Conservation (phyloP, 2,329 filamentous ascomycete genomes). For the Trichoderma sp. region DNA sequence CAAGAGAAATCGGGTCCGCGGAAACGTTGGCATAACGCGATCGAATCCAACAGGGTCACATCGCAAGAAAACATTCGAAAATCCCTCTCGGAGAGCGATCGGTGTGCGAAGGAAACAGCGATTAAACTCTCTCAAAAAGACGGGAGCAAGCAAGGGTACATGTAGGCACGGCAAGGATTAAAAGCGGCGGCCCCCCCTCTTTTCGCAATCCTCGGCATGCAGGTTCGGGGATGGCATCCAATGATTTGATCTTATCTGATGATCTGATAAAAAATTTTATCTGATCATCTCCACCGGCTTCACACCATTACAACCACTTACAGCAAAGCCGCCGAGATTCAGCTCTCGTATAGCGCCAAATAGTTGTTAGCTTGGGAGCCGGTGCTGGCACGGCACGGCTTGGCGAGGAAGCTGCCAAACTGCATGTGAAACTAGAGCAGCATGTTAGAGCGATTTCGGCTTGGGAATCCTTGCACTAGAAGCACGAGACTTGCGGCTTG, state of each 20-base stretch:
- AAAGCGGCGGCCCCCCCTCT: neutral
- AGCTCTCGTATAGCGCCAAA: neutral
- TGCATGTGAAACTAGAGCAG: neutral
- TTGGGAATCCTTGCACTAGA: neutral
- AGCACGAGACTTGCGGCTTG: neutral
- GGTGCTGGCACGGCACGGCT: constrained; percentile 4
- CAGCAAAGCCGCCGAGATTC: neutral
- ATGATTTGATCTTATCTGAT: constrained; percentile 25
- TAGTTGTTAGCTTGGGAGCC: neutral
- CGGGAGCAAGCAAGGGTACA: neutral
- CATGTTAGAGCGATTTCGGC: constrained; percentile 3
- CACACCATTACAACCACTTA: neutral
- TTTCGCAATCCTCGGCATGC: neutral
- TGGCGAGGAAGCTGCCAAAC: neutral
- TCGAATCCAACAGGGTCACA: neutral
- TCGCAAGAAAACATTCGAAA: neutral
- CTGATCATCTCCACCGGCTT: constrained; percentile 19
- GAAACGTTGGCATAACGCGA: neutral
- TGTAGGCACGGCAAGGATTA: neutral
- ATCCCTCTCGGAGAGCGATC: neutral
- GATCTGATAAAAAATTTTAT: constrained; percentile 25
- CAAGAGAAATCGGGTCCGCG: neutral
- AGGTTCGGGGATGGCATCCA: constrained; percentile 4
- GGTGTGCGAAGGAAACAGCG: neutral
- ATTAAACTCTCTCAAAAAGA: neutral